These are phyloP conservation scores for Fusarium buxicola DNA, from an alignment of 2,329 filamentous ascomycete genomes.

Conservation along the genomic window DNA sequence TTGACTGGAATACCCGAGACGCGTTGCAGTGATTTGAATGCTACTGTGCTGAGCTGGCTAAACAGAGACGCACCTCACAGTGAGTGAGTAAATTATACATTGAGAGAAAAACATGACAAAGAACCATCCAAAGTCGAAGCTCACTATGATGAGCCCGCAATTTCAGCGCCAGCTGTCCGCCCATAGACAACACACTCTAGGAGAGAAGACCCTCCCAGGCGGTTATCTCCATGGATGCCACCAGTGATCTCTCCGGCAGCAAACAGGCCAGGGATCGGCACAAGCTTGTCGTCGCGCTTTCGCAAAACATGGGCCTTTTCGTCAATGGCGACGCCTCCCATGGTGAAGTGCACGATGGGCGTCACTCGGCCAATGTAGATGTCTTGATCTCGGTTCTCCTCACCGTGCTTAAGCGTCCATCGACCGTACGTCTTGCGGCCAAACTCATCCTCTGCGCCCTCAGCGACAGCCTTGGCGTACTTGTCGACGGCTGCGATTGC, in stretches of 20 bases:
- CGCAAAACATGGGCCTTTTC: conserved; percentile 63
- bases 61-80: conserved; percentile 39
- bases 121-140: not conserved
- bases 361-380: conserved; percentile 71
- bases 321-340: conserved; percentile 72
- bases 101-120: not conserved
- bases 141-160: conserved; percentile 21
- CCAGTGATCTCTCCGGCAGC: conserved; percentile 74
- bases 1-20: no score
- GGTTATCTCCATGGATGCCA: conserved; percentile 72
- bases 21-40: not conserved
- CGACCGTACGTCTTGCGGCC: conserved; percentile 64
- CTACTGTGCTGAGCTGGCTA: not conserved
- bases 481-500: conserved; percentile 58
- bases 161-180: conserved; percentile 61
- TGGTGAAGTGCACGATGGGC: conserved; percentile 74
- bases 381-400: conserved; percentile 61
- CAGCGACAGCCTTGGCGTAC: conserved; percentile 60
- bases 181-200: conserved; percentile 75
- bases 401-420: conserved; percentile 61
- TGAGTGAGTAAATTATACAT: conserved; percentile 25
- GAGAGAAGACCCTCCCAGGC: conserved; percentile 70
- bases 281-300: conserved; percentile 48
- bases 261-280: conserved; percentile 67
- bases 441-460: conserved; percentile 56